Conservation (phyloP, 176 grass and related monocot species). For the Dactylis glomerata region DNA sequence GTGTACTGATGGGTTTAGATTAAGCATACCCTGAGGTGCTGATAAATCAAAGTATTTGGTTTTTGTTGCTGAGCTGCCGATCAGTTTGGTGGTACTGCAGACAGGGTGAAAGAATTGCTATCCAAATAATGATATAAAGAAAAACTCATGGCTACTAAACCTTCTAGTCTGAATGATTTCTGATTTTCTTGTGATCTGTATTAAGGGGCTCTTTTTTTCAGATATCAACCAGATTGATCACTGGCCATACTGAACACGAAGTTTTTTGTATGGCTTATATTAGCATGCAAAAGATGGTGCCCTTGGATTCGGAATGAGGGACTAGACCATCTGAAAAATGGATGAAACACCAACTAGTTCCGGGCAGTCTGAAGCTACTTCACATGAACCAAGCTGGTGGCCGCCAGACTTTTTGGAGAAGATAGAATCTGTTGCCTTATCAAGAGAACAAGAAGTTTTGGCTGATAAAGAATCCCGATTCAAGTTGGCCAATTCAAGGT, state of each 20-base stretch:
- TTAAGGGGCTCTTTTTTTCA: conserved; percentile 24
- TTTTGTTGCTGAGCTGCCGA: not conserved
- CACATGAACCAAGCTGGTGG: conserved; percentile 74
- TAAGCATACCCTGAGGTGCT: not conserved
- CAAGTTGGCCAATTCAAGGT: conserved; percentile 28
- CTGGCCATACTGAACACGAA: not conserved
- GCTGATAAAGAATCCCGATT: conserved; percentile 45
- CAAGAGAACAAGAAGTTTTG: conserved; percentile 51
- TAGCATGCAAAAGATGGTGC: conserved; percentile 34
- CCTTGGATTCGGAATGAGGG: conserved; percentile 27
- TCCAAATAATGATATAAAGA: conserved; percentile 7
- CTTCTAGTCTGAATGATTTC: not conserved
- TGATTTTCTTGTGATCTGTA: conserved; percentile 23
- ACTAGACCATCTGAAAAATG: conserved; percentile 49
- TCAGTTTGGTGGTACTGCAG: conserved; percentile 1
- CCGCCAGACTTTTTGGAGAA: conserved; percentile 69
- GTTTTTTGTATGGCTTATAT: not conserved
- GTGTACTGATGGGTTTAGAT: not conserved
- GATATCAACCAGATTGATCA: conserved; percentile 27
- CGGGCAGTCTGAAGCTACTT: conserved; percentile 55
- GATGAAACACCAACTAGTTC: conserved; percentile 65
- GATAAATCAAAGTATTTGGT: not conserved
- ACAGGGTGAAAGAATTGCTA: not conserved
- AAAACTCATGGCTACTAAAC: not conserved
- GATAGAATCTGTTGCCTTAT: conserved; percentile 76